Evolutionary conservation across 345 rosid genomes (phyloP).

Genomic region (Heritiera littoralis): DNA sequence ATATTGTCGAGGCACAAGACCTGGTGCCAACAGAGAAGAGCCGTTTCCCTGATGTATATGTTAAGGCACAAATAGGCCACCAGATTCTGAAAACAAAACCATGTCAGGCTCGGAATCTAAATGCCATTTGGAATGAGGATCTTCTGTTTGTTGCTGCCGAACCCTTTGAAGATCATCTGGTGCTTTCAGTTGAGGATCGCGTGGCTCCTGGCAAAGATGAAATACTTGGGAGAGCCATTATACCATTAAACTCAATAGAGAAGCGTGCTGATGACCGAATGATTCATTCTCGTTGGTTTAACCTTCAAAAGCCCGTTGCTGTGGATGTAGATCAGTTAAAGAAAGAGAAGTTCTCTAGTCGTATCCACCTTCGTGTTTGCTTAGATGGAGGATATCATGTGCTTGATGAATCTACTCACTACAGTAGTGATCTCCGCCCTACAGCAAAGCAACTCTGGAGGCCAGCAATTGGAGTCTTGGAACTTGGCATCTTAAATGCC

Average conservation of each 20-base stretch:
- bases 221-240: constrained; percentile 64
- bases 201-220: constrained; percentile 88
- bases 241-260: constrained; percentile 66
- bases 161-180: constrained; percentile 85
- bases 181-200: constrained; percentile 80
- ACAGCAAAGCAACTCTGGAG: constrained; percentile 94
- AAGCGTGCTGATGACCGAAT: constrained; percentile 80
- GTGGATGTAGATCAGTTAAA: constrained; percentile 82
- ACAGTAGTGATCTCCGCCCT: constrained; percentile 95
- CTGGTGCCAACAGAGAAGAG: constrained; percentile 69
- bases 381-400: constrained; percentile 98
- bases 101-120: constrained; percentile 70
- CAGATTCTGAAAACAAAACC: constrained; percentile 79
- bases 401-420: constrained; percentile 92
- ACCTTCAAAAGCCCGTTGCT: constrained; percentile 72
- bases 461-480: constrained; percentile 82
- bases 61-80: constrained; percentile 73
- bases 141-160: constrained; percentile 89
- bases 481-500: constrained; percentile 83
- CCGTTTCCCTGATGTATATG: constrained; percentile 86
- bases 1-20: constrained; percentile 92
- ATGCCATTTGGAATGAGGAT: constrained; percentile 96
- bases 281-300: constrained; percentile 80
- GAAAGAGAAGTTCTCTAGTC: constrained; percentile 85
- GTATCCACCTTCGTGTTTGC: constrained; percentile 85